phyloP scores from a whole-genome alignment of 352 stramenopile genomes.

The Globisporangium sylvaticum region DNA sequence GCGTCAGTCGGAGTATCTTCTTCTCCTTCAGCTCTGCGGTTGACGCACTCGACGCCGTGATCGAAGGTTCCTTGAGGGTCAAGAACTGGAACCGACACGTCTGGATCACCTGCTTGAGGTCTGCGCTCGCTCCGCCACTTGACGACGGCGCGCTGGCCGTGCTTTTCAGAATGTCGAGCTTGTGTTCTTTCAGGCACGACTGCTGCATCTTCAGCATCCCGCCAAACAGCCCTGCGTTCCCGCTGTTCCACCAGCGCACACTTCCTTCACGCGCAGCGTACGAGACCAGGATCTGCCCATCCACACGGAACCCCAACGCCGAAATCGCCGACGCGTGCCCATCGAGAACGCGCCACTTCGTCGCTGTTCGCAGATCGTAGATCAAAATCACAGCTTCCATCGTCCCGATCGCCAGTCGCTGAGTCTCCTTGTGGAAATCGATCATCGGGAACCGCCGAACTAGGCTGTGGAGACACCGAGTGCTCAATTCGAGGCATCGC shows the following conservation, averaged over 20 bases:
- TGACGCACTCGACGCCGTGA: conserved; percentile 1
- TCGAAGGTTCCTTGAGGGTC: conserved; percentile 43
- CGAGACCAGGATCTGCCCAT: conserved; percentile 80
- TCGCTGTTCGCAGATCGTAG: conserved; percentile 84
- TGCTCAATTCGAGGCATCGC: conserved; percentile 74
- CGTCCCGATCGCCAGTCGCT: conserved; percentile 79
- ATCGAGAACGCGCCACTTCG: conserved; percentile 86
- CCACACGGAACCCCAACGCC: conserved; percentile 59
- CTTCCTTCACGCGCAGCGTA: conserved; percentile 76
- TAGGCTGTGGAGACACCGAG: conserved; percentile 73
- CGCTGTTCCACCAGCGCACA: conserved; percentile 85
- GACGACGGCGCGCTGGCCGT: conserved; percentile 40
- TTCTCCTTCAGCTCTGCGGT: conserved; percentile 29
- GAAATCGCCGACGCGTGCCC: conserved; percentile 73
- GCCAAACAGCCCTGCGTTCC: conserved; percentile 68
- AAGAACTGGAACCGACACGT: conserved; percentile 83
- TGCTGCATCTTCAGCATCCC: conserved; percentile 88
- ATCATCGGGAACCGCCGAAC: conserved; percentile 86
- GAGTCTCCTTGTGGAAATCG: conserved; percentile 85
- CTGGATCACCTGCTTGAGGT: conserved; percentile 81
- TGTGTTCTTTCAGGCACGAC: conserved; percentile 83
- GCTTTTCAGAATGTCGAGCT: conserved; percentile 49
- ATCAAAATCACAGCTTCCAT: conserved; percentile 88
- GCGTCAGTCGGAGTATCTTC: conserved; percentile 62
- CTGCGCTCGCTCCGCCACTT: conserved; percentile 53